Evolutionary conservation across 1,284 basidiomycete genomes (phyloP).

Genomic region (Cutaneotrichosporon sp.): DNA sequence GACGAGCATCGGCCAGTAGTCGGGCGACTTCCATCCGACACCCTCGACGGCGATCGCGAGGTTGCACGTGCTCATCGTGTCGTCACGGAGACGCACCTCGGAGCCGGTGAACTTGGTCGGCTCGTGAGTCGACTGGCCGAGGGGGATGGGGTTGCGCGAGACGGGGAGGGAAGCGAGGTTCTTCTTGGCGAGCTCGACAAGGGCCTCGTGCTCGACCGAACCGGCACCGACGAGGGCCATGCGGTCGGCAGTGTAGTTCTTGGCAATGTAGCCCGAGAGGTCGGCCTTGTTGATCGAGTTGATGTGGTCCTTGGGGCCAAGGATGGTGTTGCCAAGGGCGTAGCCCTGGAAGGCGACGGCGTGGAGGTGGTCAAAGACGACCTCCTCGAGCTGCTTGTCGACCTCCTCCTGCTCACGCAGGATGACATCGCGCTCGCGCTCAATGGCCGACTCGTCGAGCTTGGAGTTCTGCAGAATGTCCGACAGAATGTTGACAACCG

Average conservation of each 20-base stretch:
- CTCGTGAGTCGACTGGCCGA: slow-evolving; percentile 67
- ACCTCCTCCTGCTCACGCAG: slow-evolving; percentile 98
- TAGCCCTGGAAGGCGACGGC: slow-evolving; percentile 84
- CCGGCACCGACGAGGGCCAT: slow-evolving; percentile 98
- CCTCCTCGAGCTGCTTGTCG: slow-evolving; percentile 96
- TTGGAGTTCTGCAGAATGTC: slow-evolving; percentile 99
- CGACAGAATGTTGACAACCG: slow-evolving; percentile 92
- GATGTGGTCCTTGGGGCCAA: slow-evolving; percentile 95
- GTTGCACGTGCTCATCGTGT: slow-evolving; percentile 81
- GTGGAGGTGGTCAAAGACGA: slow-evolving; percentile 98
- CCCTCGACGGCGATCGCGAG: slow-evolving; percentile 97
- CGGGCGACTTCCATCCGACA: slow-evolving; percentile 94
- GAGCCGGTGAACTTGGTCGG: slow-evolving; percentile 85
- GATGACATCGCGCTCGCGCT: slow-evolving; percentile 95
- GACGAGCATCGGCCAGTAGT: slow-evolving; percentile 99
- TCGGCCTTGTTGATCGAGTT: slow-evolving; percentile 91
- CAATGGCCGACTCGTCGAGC: slow-evolving; percentile 80
- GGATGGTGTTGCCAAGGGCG: slow-evolving; percentile 92
- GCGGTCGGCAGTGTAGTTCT: slow-evolving; percentile 96
- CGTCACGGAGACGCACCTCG: slow-evolving; percentile 93
- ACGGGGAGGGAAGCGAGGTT: slow-evolving; percentile 87
- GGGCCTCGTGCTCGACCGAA: slow-evolving; percentile 84
- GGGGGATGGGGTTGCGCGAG: slow-evolving; percentile 79
- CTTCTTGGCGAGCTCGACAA: slow-evolving; percentile 91
- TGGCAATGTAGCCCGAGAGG: slow-evolving; percentile 86